These are phyloP conservation scores for Phytopythium cucurbitacearum DNA, from an alignment of 352 stramenopile species.

Conservation along the genomic window DNA sequence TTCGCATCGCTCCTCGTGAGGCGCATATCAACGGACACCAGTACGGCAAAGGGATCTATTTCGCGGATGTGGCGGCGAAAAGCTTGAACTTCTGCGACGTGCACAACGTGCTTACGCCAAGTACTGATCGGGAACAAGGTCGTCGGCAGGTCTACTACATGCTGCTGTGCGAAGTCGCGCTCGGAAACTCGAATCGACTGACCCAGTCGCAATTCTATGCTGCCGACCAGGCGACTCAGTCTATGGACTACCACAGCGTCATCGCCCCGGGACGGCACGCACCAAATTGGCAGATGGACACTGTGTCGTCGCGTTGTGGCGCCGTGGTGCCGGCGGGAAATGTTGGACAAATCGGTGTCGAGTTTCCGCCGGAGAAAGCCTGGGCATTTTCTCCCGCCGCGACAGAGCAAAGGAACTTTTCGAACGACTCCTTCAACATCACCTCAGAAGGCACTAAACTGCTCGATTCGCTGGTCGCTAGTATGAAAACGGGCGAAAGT, in stretches of 20 bases:
- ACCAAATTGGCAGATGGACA: not conserved
- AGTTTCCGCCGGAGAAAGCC: too few species aligned
- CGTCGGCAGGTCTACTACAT: conserved; percentile 47
- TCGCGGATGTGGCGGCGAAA: conserved; percentile 70
- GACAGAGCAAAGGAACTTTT: too few species aligned
- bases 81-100: conserved; percentile 65
- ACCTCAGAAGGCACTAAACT: too few species aligned
- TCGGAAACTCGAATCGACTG: conserved; percentile 23
- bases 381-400: too few species aligned
- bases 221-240: too few species aligned
- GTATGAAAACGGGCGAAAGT: too few species aligned
- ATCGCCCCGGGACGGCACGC: not conserved
- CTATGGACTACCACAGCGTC: not conserved
- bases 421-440: too few species aligned
- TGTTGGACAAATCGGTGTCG: not conserved
- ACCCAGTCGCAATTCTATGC: too few species aligned
- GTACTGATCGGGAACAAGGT: not conserved
- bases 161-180: conserved; percentile 63
- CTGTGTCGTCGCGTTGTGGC: not conserved
- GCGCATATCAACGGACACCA: conserved; percentile 64
- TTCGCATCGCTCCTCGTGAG: conserved; percentile 84
- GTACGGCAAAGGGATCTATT: conserved; percentile 86
- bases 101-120: conserved; percentile 36
- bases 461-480: too few species aligned
- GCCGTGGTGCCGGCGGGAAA: not conserved